These are phyloP conservation scores for Phytophthora cactorum DNA, from an alignment of 352 stramenopile genomes.

Conservation along the genomic window DNA sequence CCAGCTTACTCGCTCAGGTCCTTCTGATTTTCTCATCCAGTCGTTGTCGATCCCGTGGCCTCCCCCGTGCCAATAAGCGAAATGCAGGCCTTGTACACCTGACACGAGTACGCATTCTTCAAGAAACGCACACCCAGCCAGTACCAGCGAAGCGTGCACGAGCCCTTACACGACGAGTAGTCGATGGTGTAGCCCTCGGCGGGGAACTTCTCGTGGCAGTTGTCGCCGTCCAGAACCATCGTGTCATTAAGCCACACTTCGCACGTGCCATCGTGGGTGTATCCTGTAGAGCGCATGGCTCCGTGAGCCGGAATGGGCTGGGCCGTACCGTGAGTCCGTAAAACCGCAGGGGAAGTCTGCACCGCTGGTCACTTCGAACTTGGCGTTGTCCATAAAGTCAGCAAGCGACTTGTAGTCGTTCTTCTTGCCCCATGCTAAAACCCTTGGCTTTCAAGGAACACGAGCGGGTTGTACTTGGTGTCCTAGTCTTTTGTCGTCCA, in stretches of 20 bases:
- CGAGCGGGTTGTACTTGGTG: constrained; percentile 48
- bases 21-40: constrained; percentile 1
- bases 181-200: constrained; percentile 35
- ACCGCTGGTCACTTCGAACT: constrained; percentile 31
- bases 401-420: constrained; percentile 50
- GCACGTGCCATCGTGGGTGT: constrained; percentile 49
- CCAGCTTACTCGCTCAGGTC: constrained; percentile 3
- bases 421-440: constrained; percentile 38
- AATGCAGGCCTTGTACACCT: constrained; percentile 65
- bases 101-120: constrained; percentile 56
- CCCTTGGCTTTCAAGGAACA: constrained; percentile 52
- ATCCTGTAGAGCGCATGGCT: constrained; percentile 43
- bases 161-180: constrained; percentile 32
- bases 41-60: not conserved
- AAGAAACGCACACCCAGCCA: constrained; percentile 40
- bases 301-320: constrained; percentile 39
- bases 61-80: constrained; percentile 7
- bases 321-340: constrained; percentile 28
- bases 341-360: constrained; percentile 41
- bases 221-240: constrained; percentile 24
- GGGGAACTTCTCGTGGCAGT: constrained; percentile 38
- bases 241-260: constrained; percentile 46
- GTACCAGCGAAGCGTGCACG: constrained; percentile 25
- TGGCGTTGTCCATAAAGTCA: constrained; percentile 46
- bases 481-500: constrained; percentile 37